Base-by-base conservation (phyloP, 1,284 basidiomycete species). In the Malassezia caprae region DNA sequence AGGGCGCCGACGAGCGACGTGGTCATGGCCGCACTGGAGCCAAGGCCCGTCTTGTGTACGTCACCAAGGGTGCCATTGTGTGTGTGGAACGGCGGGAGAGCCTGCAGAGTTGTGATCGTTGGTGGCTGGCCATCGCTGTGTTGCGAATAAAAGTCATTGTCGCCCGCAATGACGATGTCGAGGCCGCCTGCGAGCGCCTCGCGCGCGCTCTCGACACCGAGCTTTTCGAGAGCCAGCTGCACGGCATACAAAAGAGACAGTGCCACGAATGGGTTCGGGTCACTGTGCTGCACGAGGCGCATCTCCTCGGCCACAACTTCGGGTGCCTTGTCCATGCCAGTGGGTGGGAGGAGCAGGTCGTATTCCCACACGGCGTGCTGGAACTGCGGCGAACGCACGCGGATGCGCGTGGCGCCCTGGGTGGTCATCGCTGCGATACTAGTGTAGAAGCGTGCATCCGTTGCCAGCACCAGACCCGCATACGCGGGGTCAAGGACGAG, bases 61-160 rank as follows among this genome's bases (percentile, higher is more conserved):
- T 87, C 78, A 1, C 80, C 77, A 41, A 98, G 64, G 7, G 61
- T 56, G 32, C 62, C 62, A 12, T 53, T 50, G 28, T 65, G 67
- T 3, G 84, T 83, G 47, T 83, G 81, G 19, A 89, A 86, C 19
- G 81, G 80, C 31, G 79, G 79, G 76, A 98, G 77, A 72, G 45
- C 83, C 72, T 4, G 80, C 82, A 56, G 58, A 23, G 59, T 53
- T 19, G 37, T 37, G 17, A 58, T 48, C 26, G 67, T 61, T 24
- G 63, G 61, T 40, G 60, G 61, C 54, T 63, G 57, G 39, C 65
- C 63, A 35, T 88, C 84, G 52, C 84, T 82, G 54, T 85, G 80
- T 72, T 98, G 93, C 2, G 90, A 94, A 77, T 98, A 98, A 68
- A 96, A 98, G 76, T 96, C 94, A 70, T 98, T 98, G 76, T 90